Evolutionary conservation across 805 yeast genomes (phyloP).

Genomic region (Ogataea chonburiensis): DNA sequence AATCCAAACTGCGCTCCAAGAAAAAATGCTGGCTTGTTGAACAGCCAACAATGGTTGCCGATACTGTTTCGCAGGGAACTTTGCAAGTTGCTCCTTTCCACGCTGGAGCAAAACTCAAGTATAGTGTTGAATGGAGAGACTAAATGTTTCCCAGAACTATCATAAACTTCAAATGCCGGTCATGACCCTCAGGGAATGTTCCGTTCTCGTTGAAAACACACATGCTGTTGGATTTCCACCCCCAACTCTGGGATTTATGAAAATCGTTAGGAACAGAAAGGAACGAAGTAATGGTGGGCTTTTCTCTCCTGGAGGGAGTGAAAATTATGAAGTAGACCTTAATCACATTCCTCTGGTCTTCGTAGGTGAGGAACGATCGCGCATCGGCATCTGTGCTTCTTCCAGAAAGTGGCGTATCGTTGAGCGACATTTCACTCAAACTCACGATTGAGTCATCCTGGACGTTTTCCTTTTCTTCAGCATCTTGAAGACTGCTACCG

Average conservation of each 20-base stretch:
- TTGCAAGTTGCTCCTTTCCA: constrained; percentile 77
- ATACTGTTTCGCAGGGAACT: constrained; percentile 45
- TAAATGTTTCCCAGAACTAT: constrained; percentile 47
- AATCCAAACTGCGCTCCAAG: constrained; percentile 41
- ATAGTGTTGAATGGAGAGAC: constrained; percentile 70
- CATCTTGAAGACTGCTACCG: constrained; percentile 9
- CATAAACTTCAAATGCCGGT: constrained; percentile 46
- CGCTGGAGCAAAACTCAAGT: constrained; percentile 72
- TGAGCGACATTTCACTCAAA: constrained; percentile 22
- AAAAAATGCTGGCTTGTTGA: constrained; percentile 57
- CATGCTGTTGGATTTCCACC: constrained; percentile 58
- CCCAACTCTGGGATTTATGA: constrained; percentile 58
- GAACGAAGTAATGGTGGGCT: constrained; percentile 49
- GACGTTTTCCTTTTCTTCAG: constrained; percentile 26
- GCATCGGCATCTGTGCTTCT: constrained; percentile 11
- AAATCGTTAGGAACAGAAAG: constrained; percentile 55
- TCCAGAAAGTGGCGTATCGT: constrained; percentile 11
- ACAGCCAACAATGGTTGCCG: constrained; percentile 58
- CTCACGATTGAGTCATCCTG: constrained; percentile 26
- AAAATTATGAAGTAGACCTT: constrained; percentile 53
- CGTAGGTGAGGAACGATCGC: constrained; percentile 40
- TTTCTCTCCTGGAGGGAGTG: constrained; percentile 49
- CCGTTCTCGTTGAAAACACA: constrained; percentile 52
- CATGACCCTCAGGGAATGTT: constrained; percentile 42
- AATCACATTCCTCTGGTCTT: constrained; percentile 45